Percentiles rank a stretch among this genome's conserved stretches.
Evolutionary conservation across 495 filamentous ascomycete genomes (phyloP).

Genomic region (Aspergillus incahuasiensis): DNA sequence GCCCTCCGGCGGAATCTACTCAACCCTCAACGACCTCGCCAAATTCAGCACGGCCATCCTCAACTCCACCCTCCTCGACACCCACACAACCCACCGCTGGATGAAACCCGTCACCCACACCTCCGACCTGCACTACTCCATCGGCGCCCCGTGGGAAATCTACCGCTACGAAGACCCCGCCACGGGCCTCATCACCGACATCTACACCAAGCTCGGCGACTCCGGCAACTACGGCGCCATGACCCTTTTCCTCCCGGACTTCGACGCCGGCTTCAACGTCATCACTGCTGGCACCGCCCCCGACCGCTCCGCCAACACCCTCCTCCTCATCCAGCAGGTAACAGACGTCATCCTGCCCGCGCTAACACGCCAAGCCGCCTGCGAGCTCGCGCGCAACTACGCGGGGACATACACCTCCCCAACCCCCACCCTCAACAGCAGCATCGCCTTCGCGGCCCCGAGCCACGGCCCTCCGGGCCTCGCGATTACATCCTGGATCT

Average conservation of each 20-base stretch:
- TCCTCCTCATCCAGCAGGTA: slow-evolving; percentile 13
- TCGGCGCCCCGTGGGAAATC: slow-evolving; percentile 47
- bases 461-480: slow-evolving; percentile 2
- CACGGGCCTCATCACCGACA: slow-evolving; percentile 26
- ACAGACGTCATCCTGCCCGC: slow-evolving; percentile 12
- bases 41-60: slow-evolving; percentile 44
- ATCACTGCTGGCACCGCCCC: slow-evolving; percentile 22
- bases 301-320: slow-evolving; percentile 1
- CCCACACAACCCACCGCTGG: slow-evolving; percentile 35
- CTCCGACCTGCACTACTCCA: slow-evolving; percentile 38
- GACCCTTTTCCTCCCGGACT: slow-evolving; percentile 37
- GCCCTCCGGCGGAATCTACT: slow-evolving; percentile 31
- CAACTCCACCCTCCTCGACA: slow-evolving; percentile 38
- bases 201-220: slow-evolving; percentile 46
- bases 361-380: slow-evolving; percentile 8
- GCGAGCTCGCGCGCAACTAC: slow-evolving; percentile 6
- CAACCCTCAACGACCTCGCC: slow-evolving; percentile 25
- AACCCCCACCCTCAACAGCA: not conserved
- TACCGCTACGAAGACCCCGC: slow-evolving; percentile 27
- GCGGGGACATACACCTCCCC: slow-evolving; percentile 11
- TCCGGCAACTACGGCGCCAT: slow-evolving; percentile 32
- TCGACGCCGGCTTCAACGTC: slow-evolving; percentile 36
- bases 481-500: slow-evolving; percentile 8
- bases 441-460: slow-evolving; percentile 5
- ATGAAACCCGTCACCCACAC: slow-evolving; percentile 48